Base-by-base conservation (phyloP, 2,329 filamentous ascomycete genomes). In the Ophidiomyces ophidiicola region DNA sequence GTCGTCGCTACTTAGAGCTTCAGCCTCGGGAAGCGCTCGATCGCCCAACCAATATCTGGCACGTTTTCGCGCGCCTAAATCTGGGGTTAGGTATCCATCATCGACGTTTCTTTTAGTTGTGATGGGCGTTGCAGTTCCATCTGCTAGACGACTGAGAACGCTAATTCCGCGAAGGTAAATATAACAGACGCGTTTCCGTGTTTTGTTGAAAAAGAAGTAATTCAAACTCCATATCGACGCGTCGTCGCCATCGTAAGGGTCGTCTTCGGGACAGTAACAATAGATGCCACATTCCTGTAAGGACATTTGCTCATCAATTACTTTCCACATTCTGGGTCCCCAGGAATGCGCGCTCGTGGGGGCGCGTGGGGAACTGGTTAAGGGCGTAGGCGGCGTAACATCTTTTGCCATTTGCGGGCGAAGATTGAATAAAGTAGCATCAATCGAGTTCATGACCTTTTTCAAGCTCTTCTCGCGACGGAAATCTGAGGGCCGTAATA, bases 191-290 rank as follows among this genome's bases (percentile, higher is more conserved):
- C 90, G 78, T 67, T 96, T 96, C 55, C 80, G 73, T 18, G 78
- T 70, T 53, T 88, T 88, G 68, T 93, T 94, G 72, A 94, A 96
- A 61, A 96, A 93, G 67, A 98, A 94, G 62, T 93, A 94, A 59
- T 96, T 87, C 46, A 87, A 71, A 35, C 83, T 86, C 88, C 88
- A 98, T 46, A 98, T 87, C 6, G 87, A 81, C 45, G 84, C 83
- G 54, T 94, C 86, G 45, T 94, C 88, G 44, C 93, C 87, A 46
- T 86, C 86, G 52, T 92, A 94, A 0, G 86, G 85, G 54, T 94
- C 87, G 45, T 87, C 83, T 28, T 85, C 80, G 0, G 90, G 90
- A 36, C 81, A 76, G 63, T 93, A 98, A 41, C 80, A 82, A 60
- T 94, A 96, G 46, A 88, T 77, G 41, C 79, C 80, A 63, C 90